Evolutionary conservation across 169 alveolate species (phyloP), one percentile per base, ranked within the genome.

Genomic region (Plasmodium chabaudi): DNA sequence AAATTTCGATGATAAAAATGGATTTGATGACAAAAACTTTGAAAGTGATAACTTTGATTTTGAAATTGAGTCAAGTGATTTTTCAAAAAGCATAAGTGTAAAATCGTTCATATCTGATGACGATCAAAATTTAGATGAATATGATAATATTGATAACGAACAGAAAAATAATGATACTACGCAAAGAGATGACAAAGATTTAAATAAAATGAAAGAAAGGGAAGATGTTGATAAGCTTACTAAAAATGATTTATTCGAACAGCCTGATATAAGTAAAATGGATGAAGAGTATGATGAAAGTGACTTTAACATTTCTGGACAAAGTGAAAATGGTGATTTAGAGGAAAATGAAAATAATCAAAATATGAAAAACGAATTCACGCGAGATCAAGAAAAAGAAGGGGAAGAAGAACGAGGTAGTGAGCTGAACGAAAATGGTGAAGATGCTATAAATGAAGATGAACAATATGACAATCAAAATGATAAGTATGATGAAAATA

Each of bases 61-160:
- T 60, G 87, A 86, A 57, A 86, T 86, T 21, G 91, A 86, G 17
- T 86, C 91, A 12, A 86, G 84, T 25, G 91, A 86, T 72, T 86
- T 86, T 47, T 86, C 91, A 9, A 65, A 21, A 17, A 57, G 73
- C 19, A 55, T 19, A 53, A 86, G 91, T 72, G 91, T 57, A 6
- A 70, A 55, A 44, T 86, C 87, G 44, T 21, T 59, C 49, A 59
- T 13, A 5, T 65, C 51, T 34, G 65, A 64, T 19, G 87, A 67
- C 19, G 82, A 34, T 34, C 6, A 25, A 10, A 47, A 74, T 9
- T 74, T 74, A 13, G 88, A 57, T 3, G 77, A 59, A 2, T 15
- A 57, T 34, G 19, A 42, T 27, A 55, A 68, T 59, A 82, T 60
- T 25, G 92, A 23, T 59, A 25, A 72, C 39, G 60, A 9, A 49